Percentiles rank a stretch among this genome's conserved stretches.
These are phyloP conservation scores for Lactarius quietus DNA, from an alignment of 768 basidiomycete genomes.

Conservation along the genomic window DNA sequence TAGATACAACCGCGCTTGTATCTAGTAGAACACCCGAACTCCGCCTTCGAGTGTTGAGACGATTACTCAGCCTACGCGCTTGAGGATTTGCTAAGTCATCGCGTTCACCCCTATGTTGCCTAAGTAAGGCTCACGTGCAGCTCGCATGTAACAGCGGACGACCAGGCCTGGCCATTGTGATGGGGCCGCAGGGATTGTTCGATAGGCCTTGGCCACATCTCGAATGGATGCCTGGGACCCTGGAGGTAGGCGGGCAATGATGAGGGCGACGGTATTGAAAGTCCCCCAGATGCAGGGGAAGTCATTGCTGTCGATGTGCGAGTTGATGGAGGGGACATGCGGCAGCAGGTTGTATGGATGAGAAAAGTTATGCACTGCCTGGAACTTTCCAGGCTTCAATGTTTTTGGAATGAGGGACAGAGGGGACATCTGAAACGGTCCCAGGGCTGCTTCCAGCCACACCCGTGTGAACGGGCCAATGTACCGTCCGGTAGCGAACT, in stretches of 20 bases:
- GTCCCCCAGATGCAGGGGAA: background rate
- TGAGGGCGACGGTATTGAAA: background rate
- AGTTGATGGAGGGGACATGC: too few species aligned
- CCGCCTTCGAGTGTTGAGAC: too few species aligned
- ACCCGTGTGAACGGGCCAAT: conserved; percentile 33
- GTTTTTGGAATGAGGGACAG: conserved; percentile 35
- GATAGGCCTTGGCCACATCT: background rate
- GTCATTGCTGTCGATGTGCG: too few species aligned
- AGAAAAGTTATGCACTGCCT: conserved; percentile 40
- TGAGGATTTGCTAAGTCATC: too few species aligned
- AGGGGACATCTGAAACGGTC: conserved; percentile 35
- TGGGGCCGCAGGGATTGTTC: background rate
- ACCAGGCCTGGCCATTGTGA: background rate
- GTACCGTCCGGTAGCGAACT: background rate
- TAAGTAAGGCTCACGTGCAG: too few species aligned
- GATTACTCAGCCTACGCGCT: too few species aligned
- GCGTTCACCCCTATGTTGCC: too few species aligned
- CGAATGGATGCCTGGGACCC: background rate
- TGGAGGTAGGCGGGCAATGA: background rate
- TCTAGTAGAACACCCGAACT: too few species aligned
- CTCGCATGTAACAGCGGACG: too few species aligned
- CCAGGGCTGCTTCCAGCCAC: conserved; percentile 32
- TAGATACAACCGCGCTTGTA: too few species aligned
- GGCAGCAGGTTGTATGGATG: conserved; percentile 27
- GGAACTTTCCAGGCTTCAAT: conserved; percentile 33